Conservation (phyloP, 1,284 basidiomycete genomes). For the Testicularia cyperi region DNA sequence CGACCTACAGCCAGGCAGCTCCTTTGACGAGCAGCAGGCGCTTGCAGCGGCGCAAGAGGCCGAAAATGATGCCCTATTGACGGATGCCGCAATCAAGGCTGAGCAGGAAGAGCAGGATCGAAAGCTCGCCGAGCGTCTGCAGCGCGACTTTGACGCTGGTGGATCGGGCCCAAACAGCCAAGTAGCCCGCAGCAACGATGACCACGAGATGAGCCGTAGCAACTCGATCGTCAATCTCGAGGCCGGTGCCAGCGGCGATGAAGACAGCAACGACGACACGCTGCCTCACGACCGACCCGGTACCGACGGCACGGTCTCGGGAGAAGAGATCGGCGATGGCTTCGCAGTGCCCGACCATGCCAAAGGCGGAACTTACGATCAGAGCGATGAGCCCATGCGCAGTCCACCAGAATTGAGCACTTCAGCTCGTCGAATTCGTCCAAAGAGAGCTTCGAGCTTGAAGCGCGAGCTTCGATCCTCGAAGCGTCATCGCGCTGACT, state of each 20-base stretch:
- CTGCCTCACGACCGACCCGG: too few species aligned
- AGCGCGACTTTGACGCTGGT: slow-evolving; percentile 7
- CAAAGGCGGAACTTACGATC: neutral
- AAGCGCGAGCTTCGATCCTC: too few species aligned
- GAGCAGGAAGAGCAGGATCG: slow-evolving; percentile 25
- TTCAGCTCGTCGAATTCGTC: too few species aligned
- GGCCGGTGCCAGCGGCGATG: neutral
- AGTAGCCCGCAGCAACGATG: neutral
- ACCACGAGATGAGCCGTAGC: slow-evolving; percentile 9
- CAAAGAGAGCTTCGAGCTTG: too few species aligned
- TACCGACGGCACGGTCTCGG: slow-evolving; percentile 5
- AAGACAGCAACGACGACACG: too few species aligned
- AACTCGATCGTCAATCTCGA: slow-evolving; percentile 18
- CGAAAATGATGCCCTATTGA: slow-evolving; percentile 10
- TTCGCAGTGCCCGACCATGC: slow-evolving; percentile 19
- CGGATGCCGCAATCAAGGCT: slow-evolving; percentile 4
- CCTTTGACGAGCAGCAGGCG: slow-evolving; percentile 9
- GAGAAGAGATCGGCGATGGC: slow-evolving; percentile 25
- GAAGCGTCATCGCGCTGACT: slow-evolving; percentile 7
- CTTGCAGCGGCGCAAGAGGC: slow-evolving; percentile 14
- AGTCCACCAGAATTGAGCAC: too few species aligned
- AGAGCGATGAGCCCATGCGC: too few species aligned
- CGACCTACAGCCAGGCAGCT: slow-evolving; percentile 6
- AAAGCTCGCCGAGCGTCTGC: slow-evolving; percentile 24
- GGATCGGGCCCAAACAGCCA: too few species aligned